A percentile compares a stretch with the other conserved stretches of the same genome.
Conservation (phyloP, 2,329 filamentous ascomycete species). For the Arthroderma sp. region DNA sequence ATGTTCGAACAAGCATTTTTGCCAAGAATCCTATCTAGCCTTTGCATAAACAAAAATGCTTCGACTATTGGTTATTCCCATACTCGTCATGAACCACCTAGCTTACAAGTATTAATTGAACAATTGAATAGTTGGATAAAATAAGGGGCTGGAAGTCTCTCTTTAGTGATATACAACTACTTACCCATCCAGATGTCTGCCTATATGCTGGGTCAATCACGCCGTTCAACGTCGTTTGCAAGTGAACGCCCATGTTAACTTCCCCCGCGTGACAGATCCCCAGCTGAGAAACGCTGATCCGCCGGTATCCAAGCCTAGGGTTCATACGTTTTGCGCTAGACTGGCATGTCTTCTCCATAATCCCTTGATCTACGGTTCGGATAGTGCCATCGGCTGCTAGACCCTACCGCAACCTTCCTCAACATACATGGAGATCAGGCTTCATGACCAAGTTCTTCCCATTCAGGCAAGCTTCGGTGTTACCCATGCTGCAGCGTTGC, state of each 20-base stretch:
- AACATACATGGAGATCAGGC: background rate
- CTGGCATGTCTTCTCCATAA: background rate
- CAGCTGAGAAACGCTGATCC: background rate
- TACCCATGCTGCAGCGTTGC: background rate
- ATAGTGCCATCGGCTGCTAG: background rate
- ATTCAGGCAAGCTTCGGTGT: background rate
- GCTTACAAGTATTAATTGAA: background rate
- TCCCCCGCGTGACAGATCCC: background rate
- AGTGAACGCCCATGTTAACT: too few species aligned
- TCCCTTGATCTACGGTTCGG: background rate
- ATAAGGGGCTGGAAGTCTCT: background rate
- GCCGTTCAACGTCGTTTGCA: too few species aligned
- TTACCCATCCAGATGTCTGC: background rate
- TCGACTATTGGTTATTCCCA: background rate
- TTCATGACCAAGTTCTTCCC: background rate
- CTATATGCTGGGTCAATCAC: background rate
- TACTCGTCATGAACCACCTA: background rate
- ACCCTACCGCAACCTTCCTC: background rate
- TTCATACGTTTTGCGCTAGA: background rate
- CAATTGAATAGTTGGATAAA: background rate
- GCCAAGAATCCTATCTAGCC: background rate
- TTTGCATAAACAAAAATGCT: background rate
- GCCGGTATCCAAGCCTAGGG: background rate
- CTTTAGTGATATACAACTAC: background rate
- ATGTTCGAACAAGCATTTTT: background rate